Evolutionary conservation across 1,139 yeast genomes (phyloP), one percentile per base, ranked within the genome.

Genomic region (Magnusiomyces starmeri): DNA sequence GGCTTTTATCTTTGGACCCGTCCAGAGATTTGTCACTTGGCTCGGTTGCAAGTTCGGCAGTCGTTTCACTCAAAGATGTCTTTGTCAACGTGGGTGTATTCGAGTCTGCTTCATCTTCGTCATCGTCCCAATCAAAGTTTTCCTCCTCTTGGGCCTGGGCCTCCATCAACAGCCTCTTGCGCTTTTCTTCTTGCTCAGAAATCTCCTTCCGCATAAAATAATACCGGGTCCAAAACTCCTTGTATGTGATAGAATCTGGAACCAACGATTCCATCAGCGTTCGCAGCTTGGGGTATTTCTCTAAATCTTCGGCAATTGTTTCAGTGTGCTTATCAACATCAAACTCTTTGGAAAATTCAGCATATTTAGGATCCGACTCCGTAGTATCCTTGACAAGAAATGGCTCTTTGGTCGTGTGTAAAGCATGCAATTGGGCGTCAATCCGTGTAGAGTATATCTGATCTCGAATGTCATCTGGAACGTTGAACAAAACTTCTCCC

Each of bases 151-250:
- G 77, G 9, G 25, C 35, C 3, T 27, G 24, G 45, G 71, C 70
- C 55, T 70, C 72, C 26, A 71, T 69, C 49, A 86, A 70, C 47
- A 88, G 70, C 53, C 75, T 75, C 66, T 80, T 83, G 59, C 96
- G 77, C 62, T 79, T 78, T 58, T 74, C 72, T 59, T 88, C 96
- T 59, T 79, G 82, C 27, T 75, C 76, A 45, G 79, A 73, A 46
- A 88, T 78, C 57, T 75, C 75, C 18, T 70, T 68, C 52, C 79
- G 79, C 64, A 78, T 74, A 54, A 70, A 73, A 65, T 80, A 85
- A 68, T 87, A 90, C 46, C 83, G 75, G 46, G 73, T 70, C 97
- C 97, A 90, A 65, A 90, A 90, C 45, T 72, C 71, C 29, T 75
- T 72, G 59, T 81, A 84, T 1, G 80, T 62, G 16, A 87, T 70